Evolutionary conservation across 495 filamentous ascomycete species (phyloP).

Genomic region (Hyphodiscus hymeniophilus): DNA sequence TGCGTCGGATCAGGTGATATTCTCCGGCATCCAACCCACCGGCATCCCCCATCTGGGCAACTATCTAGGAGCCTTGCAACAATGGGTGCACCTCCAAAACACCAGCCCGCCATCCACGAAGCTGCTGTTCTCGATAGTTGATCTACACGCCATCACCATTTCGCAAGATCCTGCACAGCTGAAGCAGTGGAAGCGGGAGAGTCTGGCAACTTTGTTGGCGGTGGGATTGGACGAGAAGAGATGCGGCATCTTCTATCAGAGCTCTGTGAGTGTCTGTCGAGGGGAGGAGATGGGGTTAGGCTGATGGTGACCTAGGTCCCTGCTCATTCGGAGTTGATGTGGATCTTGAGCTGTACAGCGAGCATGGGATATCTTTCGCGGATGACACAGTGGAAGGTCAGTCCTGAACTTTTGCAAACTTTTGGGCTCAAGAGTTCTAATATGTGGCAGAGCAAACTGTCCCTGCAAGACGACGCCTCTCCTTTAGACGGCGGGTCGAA

Average conservation of each 20-base stretch:
- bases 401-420: too few relatives aligned
- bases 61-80: constrained; percentile 83
- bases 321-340: constrained; percentile 83
- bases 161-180: constrained; percentile 54
- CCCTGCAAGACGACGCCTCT: constrained; percentile 44
- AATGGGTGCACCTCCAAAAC: constrained; percentile 79
- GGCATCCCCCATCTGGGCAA: constrained; percentile 95
- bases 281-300: not conserved
- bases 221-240: constrained; percentile 70
- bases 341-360: constrained; percentile 87
- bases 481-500: constrained; percentile 44
- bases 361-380: constrained; percentile 81
- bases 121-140: constrained; percentile 77
- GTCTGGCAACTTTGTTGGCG: constrained; percentile 72
- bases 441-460: constrained; percentile 55
- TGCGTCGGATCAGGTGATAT: constrained; percentile 43
- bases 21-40: constrained; percentile 96
- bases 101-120: constrained; percentile 41
- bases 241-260: constrained; percentile 78
- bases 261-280: not conserved
- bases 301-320: constrained; percentile 43
- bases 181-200: constrained; percentile 56
- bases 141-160: constrained; percentile 85
- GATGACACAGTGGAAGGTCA: constrained; percentile 98
- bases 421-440: too few relatives aligned